Evolutionary conservation across 495 filamentous ascomycete species (phyloP).

Genomic region (Neurospora sp.): DNA sequence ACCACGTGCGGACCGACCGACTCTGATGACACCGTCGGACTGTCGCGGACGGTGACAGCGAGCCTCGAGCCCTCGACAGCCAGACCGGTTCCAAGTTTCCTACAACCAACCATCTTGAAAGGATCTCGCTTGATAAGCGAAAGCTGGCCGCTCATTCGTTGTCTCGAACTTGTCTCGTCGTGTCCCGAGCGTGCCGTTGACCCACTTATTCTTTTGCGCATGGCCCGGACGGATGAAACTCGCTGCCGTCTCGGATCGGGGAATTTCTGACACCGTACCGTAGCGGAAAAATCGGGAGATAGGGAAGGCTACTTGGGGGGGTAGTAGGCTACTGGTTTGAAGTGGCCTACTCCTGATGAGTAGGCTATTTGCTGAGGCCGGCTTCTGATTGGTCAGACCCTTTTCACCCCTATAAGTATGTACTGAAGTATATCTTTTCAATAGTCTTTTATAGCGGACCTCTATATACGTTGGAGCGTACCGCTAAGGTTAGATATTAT

Average conservation of each 20-base stretch:
- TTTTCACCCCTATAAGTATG: no score
- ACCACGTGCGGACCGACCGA: neutral
- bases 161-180: neutral
- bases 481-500: no score
- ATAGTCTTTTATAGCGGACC: no score
- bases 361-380: no score
- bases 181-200: neutral
- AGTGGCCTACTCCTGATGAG: no score
- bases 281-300: no score
- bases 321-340: no score
- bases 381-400: no score
- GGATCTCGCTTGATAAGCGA: neutral
- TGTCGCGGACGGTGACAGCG: neutral
- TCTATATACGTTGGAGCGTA: no score
- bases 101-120: neutral
- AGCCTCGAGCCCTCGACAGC: neutral
- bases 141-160: neutral
- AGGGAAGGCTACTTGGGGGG: no score
- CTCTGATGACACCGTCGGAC: neutral
- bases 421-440: no score
- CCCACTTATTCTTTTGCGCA: neutral
- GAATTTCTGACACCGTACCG: neutral
- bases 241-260: neutral
- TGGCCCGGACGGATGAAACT: neutral
- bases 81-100: neutral